Conservation (phyloP, 352 stramenopile genomes). For the Phytophthora chlamydospora region DNA sequence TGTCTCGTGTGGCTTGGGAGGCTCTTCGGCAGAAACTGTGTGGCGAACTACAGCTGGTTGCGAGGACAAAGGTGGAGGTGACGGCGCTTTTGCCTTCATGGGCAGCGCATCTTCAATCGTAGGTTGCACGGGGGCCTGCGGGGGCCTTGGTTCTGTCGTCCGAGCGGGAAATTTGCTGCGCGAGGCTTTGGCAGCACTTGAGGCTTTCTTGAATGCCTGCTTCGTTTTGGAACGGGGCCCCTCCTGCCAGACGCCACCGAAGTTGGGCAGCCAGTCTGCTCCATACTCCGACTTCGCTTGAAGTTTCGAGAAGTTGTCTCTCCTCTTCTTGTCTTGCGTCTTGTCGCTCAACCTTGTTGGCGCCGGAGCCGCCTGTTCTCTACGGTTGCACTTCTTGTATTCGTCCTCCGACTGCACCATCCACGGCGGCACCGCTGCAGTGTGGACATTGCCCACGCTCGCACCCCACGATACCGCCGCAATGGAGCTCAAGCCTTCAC, state of each 20-base stretch:
- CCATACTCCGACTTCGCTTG: slow-evolving; percentile 36
- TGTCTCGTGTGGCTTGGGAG: not conserved
- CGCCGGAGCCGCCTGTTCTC: slow-evolving; percentile 13
- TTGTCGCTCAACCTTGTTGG: slow-evolving; percentile 4
- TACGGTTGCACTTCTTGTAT: slow-evolving; percentile 64
- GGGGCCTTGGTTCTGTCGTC: not conserved
- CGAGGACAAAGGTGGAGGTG: not conserved
- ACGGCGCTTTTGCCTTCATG: not conserved
- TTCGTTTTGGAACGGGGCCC: slow-evolving; percentile 66
- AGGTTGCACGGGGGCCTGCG: not conserved
- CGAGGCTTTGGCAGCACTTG: slow-evolving; percentile 18
- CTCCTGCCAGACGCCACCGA: slow-evolving; percentile 80
- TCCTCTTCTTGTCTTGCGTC: slow-evolving; percentile 14
- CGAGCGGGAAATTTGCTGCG: slow-evolving; percentile 7
- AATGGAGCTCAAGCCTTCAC: slow-evolving; percentile 54
- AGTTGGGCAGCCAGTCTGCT: slow-evolving; percentile 74
- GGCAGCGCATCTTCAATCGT: not conserved
- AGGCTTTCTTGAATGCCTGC: slow-evolving; percentile 49
- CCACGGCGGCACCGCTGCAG: slow-evolving; percentile 69
- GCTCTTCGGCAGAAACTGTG: not conserved
- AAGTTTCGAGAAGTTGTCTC: slow-evolving; percentile 45
- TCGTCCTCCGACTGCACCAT: slow-evolving; percentile 75
- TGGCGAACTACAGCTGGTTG: not conserved
- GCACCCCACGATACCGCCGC: slow-evolving; percentile 43
- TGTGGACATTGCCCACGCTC: slow-evolving; percentile 68